These are phyloP conservation scores for Plenodomus lindquistii DNA, from an alignment of 2,329 filamentous ascomycete species.

Conservation along the genomic window DNA sequence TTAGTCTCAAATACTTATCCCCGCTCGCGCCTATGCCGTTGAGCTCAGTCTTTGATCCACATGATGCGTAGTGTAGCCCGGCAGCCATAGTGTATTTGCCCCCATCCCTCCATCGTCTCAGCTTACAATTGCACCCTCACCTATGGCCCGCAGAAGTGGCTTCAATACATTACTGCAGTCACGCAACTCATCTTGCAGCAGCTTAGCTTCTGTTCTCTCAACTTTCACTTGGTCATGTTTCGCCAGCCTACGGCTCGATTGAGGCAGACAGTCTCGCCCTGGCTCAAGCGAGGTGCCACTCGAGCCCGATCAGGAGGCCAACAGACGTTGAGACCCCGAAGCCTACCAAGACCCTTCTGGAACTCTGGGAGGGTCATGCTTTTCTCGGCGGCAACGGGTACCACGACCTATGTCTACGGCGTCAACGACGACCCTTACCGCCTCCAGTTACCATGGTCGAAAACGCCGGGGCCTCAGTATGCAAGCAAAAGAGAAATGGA, in stretches of 20 bases:
- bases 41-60: constrained; percentile 29
- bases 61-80: constrained; percentile 31
- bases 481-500: constrained; percentile 57
- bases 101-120: constrained; percentile 20
- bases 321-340: constrained; percentile 20
- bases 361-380: constrained; percentile 53
- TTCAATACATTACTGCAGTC: constrained; percentile 17
- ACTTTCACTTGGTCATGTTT: constrained; percentile 34
- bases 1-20: constrained; percentile 42
- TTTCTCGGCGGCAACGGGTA: constrained; percentile 54
- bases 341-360: constrained; percentile 47
- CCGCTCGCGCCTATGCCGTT: constrained; percentile 29
- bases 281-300: constrained; percentile 31
- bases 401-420: constrained; percentile 57
- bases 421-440: constrained; percentile 45
- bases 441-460: constrained; percentile 32
- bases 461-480: constrained; percentile 47
- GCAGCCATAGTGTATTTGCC: constrained; percentile 15
- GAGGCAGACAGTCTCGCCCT: constrained; percentile 32
- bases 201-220: constrained; percentile 12
- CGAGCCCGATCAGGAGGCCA: constrained; percentile 33
- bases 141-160: constrained; percentile 28
- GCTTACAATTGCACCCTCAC: constrained; percentile 22
- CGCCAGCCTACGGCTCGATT: constrained; percentile 33
- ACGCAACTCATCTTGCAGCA: constrained; percentile 15